Evolutionary conservation across 371 early-diverging fungal species (phyloP).

Genomic region (Lichtheimia corymbifera): DNA sequence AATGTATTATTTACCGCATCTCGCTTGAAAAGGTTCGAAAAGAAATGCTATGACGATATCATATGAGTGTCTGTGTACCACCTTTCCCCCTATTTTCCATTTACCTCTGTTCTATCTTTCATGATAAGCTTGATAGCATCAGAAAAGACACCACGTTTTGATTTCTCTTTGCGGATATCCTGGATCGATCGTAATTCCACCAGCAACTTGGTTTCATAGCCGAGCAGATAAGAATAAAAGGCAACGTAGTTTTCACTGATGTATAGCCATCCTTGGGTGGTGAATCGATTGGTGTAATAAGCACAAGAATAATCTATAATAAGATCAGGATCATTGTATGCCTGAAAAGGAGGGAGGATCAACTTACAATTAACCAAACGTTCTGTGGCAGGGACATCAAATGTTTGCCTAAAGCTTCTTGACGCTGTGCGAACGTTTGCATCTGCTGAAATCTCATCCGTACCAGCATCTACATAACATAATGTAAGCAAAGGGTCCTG

Average conservation of each 20-base stretch:
- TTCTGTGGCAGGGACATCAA: conserved; percentile 80
- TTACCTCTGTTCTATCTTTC: conserved; percentile 78
- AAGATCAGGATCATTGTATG: too few species aligned
- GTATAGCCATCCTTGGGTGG: conserved; percentile 98
- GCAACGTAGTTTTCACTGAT: conserved; percentile 89
- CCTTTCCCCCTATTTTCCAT: not conserved
- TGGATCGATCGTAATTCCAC: conserved; percentile 90
- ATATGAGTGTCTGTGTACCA: not conserved
- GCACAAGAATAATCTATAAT: conserved; percentile 87
- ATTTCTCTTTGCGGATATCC: conserved; percentile 81
- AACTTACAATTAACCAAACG: conserved; percentile 84
- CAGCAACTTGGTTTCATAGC: conserved; percentile 88
- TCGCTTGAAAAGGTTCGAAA: conserved; percentile 92
- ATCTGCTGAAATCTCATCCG: conserved; percentile 82
- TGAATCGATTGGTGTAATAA: conserved; percentile 77
- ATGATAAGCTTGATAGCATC: conserved; percentile 88
- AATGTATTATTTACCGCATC: conserved; percentile 62
- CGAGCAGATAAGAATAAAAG: conserved; percentile 94
- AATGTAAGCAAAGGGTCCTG: not conserved
- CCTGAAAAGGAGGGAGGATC: not conserved
- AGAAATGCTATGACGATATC: conserved; percentile 64
- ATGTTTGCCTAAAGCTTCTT: conserved; percentile 89
- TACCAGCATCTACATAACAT: conserved; percentile 54
- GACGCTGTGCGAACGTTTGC: conserved; percentile 87
- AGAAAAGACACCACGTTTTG: conserved; percentile 87